Percentiles rank a stretch among this genome's conserved stretches.
Evolutionary conservation across 768 basidiomycete species (phyloP).

Genomic region (Psilocybe subaeruginosa): DNA sequence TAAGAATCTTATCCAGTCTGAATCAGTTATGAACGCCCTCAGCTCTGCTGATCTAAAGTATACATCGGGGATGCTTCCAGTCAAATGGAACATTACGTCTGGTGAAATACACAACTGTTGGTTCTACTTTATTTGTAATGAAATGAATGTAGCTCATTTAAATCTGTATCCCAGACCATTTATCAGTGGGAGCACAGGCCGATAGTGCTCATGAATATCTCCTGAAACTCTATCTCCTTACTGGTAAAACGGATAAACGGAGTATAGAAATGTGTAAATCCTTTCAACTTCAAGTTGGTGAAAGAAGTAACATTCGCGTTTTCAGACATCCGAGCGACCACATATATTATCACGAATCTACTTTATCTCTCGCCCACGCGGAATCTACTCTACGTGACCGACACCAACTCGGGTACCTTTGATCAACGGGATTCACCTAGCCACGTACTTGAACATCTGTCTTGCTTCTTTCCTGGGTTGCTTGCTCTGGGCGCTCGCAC

Average conservation of each 20-base stretch:
- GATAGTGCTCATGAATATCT: conserved; percentile 83
- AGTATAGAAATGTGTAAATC: conserved; percentile 70
- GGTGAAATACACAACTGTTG: conserved; percentile 51
- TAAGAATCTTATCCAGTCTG: conserved; percentile 15
- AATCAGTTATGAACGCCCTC: conserved; percentile 51
- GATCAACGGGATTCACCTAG: conserved; percentile 36
- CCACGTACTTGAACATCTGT: conserved; percentile 70
- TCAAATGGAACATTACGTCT: conserved; percentile 52
- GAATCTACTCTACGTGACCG: conserved; percentile 70
- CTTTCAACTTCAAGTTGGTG: neutral
- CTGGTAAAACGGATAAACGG: conserved; percentile 59
- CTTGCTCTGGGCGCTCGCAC: conserved; percentile 71
- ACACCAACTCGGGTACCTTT: conserved; percentile 35
- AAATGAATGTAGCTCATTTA: neutral
- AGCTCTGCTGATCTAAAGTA: conserved; percentile 43
- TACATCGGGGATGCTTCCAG: conserved; percentile 68
- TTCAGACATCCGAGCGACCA: conserved; percentile 63
- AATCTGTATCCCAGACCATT: conserved; percentile 31
- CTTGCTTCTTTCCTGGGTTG: conserved; percentile 79
- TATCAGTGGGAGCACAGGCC: conserved; percentile 67
- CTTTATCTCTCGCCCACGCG: conserved; percentile 70
- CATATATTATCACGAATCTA: conserved; percentile 62
- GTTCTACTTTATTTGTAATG: conserved; percentile 19
- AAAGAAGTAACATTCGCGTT: neutral
- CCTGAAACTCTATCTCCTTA: conserved; percentile 73